Conservation (phyloP, 1,284 basidiomycete genomes). For the Puccinia novopanici region DNA sequence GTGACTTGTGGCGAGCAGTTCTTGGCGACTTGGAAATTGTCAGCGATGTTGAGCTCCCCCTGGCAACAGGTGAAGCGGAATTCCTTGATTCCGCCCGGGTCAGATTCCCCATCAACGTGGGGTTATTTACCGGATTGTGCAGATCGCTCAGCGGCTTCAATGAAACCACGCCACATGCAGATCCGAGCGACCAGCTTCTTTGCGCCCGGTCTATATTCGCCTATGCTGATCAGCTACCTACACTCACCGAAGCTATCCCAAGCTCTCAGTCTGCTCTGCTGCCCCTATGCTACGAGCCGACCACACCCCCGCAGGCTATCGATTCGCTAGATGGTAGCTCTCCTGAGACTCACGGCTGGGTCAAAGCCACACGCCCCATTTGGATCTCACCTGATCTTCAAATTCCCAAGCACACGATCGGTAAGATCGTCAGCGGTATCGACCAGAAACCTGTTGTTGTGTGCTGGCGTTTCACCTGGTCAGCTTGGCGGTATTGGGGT, state of each 20-base stretch:
- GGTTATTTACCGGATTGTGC: conserved; percentile 43
- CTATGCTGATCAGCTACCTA: conserved; percentile 39
- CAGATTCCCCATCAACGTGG: conserved; percentile 44
- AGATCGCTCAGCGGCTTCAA: conserved; percentile 46
- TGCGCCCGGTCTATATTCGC: conserved; percentile 33
- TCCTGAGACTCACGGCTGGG: conserved; percentile 39
- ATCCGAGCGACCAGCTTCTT: conserved; percentile 3
- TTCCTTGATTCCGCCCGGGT: conserved; percentile 30
- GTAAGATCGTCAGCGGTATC: conserved; percentile 39
- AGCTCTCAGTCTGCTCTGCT: conserved; percentile 35
- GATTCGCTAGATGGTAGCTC: conserved; percentile 22
- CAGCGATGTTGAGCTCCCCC: conserved; percentile 25
- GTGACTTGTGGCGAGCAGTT: conserved; percentile 38
- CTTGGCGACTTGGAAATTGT: conserved; percentile 24
- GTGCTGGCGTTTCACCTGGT: conserved; percentile 49
- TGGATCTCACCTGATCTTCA: conserved; percentile 42
- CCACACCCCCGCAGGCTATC: conserved; percentile 14
- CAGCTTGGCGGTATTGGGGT: conserved; percentile 50
- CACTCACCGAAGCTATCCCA: conserved; percentile 45
- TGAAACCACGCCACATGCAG: conserved; percentile 12
- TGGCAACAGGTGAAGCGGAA: conserved; percentile 34
- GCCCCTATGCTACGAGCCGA: conserved; percentile 42
- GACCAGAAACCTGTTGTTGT: conserved; percentile 43
- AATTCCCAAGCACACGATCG: conserved; percentile 39
- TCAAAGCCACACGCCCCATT: conserved; percentile 45